These are phyloP conservation scores for Diaporthe amygdali DNA, from an alignment of 2,329 filamentous ascomycete genomes.

Conservation along the genomic window DNA sequence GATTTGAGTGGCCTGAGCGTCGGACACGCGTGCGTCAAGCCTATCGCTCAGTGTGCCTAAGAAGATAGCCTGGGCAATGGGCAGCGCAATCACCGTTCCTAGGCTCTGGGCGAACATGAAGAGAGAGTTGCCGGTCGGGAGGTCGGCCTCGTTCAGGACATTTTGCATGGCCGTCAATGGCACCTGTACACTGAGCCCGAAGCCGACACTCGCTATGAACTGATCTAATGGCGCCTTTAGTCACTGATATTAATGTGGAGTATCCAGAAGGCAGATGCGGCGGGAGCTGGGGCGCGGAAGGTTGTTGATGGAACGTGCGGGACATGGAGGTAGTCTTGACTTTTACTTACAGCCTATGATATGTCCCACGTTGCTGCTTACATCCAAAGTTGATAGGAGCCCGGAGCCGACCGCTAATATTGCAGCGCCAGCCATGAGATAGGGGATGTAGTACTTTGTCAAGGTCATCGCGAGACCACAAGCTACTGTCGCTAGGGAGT, in stretches of 20 bases:
- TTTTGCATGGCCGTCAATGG: conserved; percentile 16
- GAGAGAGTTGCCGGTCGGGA: background rate
- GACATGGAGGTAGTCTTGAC: too few relatives aligned
- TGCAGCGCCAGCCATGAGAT: conserved; percentile 1
- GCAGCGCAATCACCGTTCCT: background rate
- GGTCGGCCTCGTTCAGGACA: background rate
- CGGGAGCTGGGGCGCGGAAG: background rate
- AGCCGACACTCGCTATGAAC: conserved; percentile 13
- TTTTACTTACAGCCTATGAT: background rate
- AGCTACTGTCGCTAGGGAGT: conserved; percentile 1
- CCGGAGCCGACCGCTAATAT: conserved; percentile 10
- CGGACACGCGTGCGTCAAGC: background rate
- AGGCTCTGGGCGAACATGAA: conserved; percentile 1
- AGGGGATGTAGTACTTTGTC: conserved; percentile 2
- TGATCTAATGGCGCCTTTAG: background rate
- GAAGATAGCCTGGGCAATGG: background rate
- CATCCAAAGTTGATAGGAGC: background rate
- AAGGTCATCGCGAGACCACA: conserved; percentile 2
- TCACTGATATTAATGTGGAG: background rate
- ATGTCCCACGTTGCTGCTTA: background rate
- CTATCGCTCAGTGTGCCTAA: background rate
- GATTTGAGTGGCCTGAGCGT: background rate
- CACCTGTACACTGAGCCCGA: conserved; percentile 15
- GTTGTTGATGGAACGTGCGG: too few relatives aligned
- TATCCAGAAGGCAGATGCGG: background rate